A percentile compares a stretch with the other conserved stretches of the same genome.
phyloP scores from a whole-genome alignment of 2,329 filamentous ascomycete genomes.

The Pseudopyricularia cyperi region DNA sequence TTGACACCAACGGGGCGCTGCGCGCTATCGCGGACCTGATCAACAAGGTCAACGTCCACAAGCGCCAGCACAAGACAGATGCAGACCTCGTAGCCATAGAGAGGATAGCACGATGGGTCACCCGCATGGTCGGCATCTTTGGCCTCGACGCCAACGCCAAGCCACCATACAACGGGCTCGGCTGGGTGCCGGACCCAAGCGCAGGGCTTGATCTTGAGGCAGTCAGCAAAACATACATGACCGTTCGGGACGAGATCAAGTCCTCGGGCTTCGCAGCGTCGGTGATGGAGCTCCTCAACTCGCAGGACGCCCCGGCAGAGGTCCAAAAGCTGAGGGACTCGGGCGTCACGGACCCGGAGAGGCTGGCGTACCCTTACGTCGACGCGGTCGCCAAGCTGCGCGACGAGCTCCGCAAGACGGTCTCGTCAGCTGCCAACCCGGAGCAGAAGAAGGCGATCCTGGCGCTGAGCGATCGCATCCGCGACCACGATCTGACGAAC shows the following conservation, averaged over 20 bases:
- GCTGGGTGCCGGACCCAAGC: constrained; percentile 34
- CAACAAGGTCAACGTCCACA: constrained; percentile 57
- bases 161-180: constrained; percentile 27
- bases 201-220: constrained; percentile 28
- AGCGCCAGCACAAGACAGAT: constrained; percentile 25
- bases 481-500: constrained; percentile 69
- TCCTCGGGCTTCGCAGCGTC: neutral
- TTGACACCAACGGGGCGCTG: constrained; percentile 76
- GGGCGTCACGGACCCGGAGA: constrained; percentile 29
- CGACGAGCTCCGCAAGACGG: constrained; percentile 47
- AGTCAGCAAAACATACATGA: neutral
- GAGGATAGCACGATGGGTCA: constrained; percentile 63
- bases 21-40: constrained; percentile 65
- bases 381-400: constrained; percentile 42
- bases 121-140: constrained; percentile 71
- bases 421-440: constrained; percentile 24
- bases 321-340: constrained; percentile 29
- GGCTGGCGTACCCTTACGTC: constrained; percentile 41
- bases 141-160: constrained; percentile 57
- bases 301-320: constrained; percentile 29
- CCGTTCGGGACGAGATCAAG: neutral
- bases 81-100: constrained; percentile 28
- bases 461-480: constrained; percentile 63
- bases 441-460: constrained; percentile 56
- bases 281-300: constrained; percentile 15